Evolutionary conservation across 495 filamentous ascomycete species (phyloP).

Genomic region (Aspergillus heteromorphus): DNA sequence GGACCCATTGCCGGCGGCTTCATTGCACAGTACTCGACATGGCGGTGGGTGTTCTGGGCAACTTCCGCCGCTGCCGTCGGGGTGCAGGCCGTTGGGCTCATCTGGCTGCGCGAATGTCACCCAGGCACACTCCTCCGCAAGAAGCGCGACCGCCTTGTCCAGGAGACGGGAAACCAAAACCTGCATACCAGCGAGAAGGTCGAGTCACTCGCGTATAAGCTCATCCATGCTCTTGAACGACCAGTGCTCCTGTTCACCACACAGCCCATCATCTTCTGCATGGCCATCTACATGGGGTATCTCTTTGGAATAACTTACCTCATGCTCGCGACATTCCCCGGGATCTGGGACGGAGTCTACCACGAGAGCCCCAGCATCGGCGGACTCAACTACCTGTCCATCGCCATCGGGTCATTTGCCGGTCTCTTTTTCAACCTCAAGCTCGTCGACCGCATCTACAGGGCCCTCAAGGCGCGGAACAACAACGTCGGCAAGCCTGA

Average conservation of each 20-base stretch:
- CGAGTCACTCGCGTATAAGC: too few species aligned
- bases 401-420: not conserved
- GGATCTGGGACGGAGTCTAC: slow-evolving; percentile 46
- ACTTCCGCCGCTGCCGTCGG: too few species aligned
- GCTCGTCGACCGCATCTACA: too few species aligned
- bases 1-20: slow-evolving; percentile 47
- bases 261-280: slow-evolving; percentile 43
- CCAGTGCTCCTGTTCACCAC: slow-evolving; percentile 36
- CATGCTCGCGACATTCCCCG: slow-evolving; percentile 52
- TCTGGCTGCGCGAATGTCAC: too few species aligned
- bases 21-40: slow-evolving; percentile 50
- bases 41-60: slow-evolving; percentile 55
- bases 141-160: too few species aligned
- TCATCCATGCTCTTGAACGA: slow-evolving; percentile 41
- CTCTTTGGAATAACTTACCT: slow-evolving; percentile 59
- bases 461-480: not conserved
- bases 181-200: too few species aligned
- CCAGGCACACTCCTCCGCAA: too few species aligned
- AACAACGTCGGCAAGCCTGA: slow-evolving; percentile 46
- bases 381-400: slow-evolving; percentile 27
- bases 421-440: too few species aligned
- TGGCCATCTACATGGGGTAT: slow-evolving; percentile 48
- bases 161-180: too few species aligned
- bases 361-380: slow-evolving; percentile 34
- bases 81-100: too few species aligned